Evolutionary conservation across 192 early-diverging fungal genomes (phyloP).

Genomic region (Chytriomyces sp.): DNA sequence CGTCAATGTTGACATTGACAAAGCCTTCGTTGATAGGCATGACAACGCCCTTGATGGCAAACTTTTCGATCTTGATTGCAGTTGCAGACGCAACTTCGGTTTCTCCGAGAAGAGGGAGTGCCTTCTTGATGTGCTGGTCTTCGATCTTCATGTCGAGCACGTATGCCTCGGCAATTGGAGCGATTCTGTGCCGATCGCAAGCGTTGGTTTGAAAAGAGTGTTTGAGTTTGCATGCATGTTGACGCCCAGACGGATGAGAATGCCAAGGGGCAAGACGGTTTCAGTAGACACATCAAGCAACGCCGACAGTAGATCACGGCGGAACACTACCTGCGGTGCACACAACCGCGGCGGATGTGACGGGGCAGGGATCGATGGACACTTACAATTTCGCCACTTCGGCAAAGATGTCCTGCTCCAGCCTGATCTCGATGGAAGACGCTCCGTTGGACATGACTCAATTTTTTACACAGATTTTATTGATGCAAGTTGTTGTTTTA

Average conservation of each 20-base stretch:
- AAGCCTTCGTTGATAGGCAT: slow-evolving; percentile 28
- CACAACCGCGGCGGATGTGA: not conserved
- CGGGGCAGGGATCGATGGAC: not conserved
- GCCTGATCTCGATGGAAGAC: slow-evolving; percentile 12
- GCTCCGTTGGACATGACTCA: not conserved
- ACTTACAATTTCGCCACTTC: slow-evolving; percentile 18
- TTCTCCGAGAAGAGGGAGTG: slow-evolving; percentile 16
- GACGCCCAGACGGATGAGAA: not conserved
- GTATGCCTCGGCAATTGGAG: slow-evolving; percentile 26
- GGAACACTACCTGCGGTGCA: not conserved
- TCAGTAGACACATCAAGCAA: not conserved
- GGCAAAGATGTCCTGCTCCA: slow-evolving; percentile 25
- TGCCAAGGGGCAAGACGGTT: not conserved
- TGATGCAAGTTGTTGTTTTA: no score
- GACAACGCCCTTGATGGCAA: slow-evolving; percentile 3
- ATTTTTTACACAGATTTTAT: not conserved
- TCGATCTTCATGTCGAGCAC: slow-evolving; percentile 17
- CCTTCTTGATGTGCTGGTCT: slow-evolving; percentile 36
- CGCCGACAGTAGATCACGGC: not conserved
- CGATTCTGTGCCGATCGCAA: slow-evolving; percentile 19
- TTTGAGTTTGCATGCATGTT: not conserved
- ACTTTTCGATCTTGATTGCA: slow-evolving; percentile 20
- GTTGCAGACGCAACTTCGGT: slow-evolving; percentile 22
- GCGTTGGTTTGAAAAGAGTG: not conserved
- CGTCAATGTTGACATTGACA: slow-evolving; percentile 8